These are phyloP conservation scores for Flaveria sonorensis DNA, from an alignment of 129 eudicot genomes.

Conservation along the genomic window DNA sequence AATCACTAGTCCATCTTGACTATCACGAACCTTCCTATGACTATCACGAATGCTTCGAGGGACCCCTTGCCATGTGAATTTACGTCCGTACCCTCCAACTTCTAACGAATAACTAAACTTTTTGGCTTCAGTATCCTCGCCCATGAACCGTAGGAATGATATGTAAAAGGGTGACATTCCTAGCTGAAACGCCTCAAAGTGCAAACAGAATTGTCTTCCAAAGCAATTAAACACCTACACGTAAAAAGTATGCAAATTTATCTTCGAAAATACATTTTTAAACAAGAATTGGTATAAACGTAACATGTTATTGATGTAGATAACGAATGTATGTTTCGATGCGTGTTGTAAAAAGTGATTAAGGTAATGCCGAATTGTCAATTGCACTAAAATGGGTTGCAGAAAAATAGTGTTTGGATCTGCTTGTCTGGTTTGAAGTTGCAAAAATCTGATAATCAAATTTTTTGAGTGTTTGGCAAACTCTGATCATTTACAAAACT, in stretches of 20 bases:
- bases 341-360: background rate
- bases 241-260: background rate
- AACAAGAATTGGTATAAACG: background rate
- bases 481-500: too few relatives aligned
- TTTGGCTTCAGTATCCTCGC: constrained; percentile 79
- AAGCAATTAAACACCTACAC: constrained; percentile 83
- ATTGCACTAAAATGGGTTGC: background rate
- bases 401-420: background rate
- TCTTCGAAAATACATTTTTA: background rate
- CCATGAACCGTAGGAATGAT: constrained; percentile 87
- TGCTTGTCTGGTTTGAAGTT: background rate
- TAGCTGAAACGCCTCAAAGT: constrained; percentile 86
- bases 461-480: too few relatives aligned
- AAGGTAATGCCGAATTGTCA: background rate
- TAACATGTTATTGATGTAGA: too few relatives aligned
- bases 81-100: constrained; percentile 75
- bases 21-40: constrained; percentile 80
- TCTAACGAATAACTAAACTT: constrained; percentile 71
- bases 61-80: constrained; percentile 84
- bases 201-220: constrained; percentile 78
- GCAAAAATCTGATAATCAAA: too few relatives aligned
- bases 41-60: constrained; percentile 87
- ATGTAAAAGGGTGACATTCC: constrained; percentile 86
- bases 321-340: background rate
- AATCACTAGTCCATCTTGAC: constrained; percentile 80